These are phyloP conservation scores for Colletotrichum kahawae DNA, from an alignment of 2,329 filamentous ascomycete species.

Conservation along the genomic window DNA sequence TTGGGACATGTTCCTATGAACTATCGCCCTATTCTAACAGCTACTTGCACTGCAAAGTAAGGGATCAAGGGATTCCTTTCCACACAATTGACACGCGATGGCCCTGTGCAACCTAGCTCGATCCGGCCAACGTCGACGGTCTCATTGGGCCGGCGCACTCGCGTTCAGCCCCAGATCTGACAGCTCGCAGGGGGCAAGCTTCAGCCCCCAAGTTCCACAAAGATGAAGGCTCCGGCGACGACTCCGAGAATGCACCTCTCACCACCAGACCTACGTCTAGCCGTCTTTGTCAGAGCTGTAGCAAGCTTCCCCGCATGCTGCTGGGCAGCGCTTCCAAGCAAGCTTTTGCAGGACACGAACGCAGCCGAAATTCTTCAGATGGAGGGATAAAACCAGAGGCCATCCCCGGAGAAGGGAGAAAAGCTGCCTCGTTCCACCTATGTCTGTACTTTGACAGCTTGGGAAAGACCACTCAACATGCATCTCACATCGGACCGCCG, in stretches of 20 bases:
- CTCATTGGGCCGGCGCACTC: background rate
- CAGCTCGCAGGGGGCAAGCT: background rate
- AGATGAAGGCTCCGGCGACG: background rate
- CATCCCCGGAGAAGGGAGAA: background rate
- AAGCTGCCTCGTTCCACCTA: background rate
- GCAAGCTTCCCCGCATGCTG: background rate
- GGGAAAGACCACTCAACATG: background rate
- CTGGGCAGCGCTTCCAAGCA: background rate
- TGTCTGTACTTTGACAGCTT: background rate
- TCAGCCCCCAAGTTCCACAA: background rate
- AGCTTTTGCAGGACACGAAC: background rate
- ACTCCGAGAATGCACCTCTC: background rate
- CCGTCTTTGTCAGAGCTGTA: background rate
- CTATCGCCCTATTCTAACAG: background rate
- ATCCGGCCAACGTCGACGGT: background rate
- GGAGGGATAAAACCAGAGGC: background rate
- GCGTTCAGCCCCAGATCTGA: background rate
- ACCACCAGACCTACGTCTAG: background rate
- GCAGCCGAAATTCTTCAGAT: background rate
- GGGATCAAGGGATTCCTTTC: background rate
- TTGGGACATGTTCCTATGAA: background rate
- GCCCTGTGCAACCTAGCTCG: background rate
- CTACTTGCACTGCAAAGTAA: background rate
- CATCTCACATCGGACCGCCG: background rate
- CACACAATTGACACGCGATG: background rate